These are phyloP conservation scores for Aspergillus pseudoterreus DNA, from an alignment of 2,329 filamentous ascomycete genomes.

Conservation along the genomic window DNA sequence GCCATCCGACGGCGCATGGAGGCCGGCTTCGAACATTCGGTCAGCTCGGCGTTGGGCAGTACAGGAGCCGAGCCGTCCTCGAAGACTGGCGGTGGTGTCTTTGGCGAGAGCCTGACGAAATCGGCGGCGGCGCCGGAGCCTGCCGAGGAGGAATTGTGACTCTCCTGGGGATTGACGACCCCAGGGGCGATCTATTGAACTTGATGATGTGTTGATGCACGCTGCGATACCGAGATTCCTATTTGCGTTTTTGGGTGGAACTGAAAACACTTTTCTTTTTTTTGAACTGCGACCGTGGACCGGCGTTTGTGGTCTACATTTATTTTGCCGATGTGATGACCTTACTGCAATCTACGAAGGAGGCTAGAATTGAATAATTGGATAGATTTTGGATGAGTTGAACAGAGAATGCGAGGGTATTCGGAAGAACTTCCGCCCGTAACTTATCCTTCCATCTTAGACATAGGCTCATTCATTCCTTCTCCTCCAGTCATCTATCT, in stretches of 20 bases:
- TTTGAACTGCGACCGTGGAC: no score
- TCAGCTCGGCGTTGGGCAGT: slow-evolving; percentile 34
- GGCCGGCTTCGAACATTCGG: slow-evolving; percentile 35
- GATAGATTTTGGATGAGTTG: no score
- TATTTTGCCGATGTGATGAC: neutral
- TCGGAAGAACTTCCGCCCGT: no score
- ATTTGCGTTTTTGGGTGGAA: no score
- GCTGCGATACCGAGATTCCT: neutral
- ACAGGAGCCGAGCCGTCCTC: slow-evolving; percentile 12
- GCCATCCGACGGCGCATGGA: slow-evolving; percentile 39
- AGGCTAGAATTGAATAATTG: no score
- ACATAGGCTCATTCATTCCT: no score
- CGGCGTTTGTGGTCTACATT: no score
- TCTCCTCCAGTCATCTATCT: neutral
- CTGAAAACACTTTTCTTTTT: neutral
- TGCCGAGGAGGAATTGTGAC: slow-evolving; percentile 31
- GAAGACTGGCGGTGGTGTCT: slow-evolving; percentile 7
- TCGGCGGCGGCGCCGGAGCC: slow-evolving; percentile 7
- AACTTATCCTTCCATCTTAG: no score
- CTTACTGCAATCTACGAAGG: no score
- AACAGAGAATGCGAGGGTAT: no score
- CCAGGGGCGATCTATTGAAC: neutral
- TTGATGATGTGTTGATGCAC: neutral
- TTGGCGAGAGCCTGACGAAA: slow-evolving; percentile 18
- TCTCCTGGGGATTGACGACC: neutral